Percentiles rank a stretch among this genome's conserved stretches.
phyloP scores from a whole-genome alignment of 164 flowering plant species.

The Vitis amurensis region DNA sequence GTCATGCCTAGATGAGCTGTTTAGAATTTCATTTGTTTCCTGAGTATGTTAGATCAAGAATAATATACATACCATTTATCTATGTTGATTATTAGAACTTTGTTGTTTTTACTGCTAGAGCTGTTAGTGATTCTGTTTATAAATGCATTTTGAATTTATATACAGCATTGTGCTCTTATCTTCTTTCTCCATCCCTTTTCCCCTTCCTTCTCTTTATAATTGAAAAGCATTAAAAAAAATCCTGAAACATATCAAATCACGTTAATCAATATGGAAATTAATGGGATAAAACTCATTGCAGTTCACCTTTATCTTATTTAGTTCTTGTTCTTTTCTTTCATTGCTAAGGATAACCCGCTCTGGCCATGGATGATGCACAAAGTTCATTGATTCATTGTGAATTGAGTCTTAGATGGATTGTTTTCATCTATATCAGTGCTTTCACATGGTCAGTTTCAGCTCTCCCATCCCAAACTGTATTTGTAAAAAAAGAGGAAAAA shows the following conservation, averaged over 20 bases:
- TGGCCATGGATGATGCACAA: no score
- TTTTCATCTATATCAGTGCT: no score
- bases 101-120: not conserved
- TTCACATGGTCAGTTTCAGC: no score
- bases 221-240: not conserved
- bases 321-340: no score
- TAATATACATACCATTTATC: not conserved
- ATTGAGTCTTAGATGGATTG: no score
- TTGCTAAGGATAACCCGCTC: no score
- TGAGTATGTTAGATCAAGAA: not conserved
- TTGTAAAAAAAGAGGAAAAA: no score
- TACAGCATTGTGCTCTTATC: not conserved
- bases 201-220: not conserved
- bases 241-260: not conserved
- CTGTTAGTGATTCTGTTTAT: not conserved
- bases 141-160: not conserved
- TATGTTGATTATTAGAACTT: not conserved
- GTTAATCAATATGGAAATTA: not conserved
- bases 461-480: no score
- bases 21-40: constrained; percentile 14
- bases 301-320: not conserved
- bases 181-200: not conserved
- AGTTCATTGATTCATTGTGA: no score
- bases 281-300: not conserved
- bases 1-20: constrained; percentile 12